Conservation (phyloP, 2,329 filamentous ascomycete genomes). For the Aspergillus fumigatiaffinis region DNA sequence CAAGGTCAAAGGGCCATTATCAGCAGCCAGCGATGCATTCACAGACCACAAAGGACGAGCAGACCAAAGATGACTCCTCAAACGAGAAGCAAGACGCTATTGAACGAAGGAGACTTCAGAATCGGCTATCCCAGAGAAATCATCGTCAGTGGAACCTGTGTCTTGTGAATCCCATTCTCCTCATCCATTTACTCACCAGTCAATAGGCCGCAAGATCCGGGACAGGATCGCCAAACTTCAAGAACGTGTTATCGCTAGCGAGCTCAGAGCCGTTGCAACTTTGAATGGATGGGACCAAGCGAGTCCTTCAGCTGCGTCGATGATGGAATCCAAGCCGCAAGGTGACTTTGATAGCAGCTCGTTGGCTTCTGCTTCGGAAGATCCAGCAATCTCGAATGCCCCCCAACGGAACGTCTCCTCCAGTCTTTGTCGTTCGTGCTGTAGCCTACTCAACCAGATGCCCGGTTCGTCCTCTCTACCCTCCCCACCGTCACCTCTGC, state of each 20-base stretch:
- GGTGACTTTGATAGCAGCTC: conserved; percentile 5
- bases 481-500: not conserved
- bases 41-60: conserved; percentile 8
- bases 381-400: not conserved
- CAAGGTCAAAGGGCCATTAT: not conserved
- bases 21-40: not conserved
- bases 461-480: not conserved
- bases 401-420: not conserved
- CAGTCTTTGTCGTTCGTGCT: conserved; percentile 1
- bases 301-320: conserved; percentile 10
- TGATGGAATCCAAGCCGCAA: conserved; percentile 1
- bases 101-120: conserved; percentile 29
- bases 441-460: not conserved
- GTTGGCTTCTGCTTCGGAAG: not conserved
- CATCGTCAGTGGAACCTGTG: conserved; percentile 21
- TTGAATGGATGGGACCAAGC: conserved; percentile 27
- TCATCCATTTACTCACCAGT: not conserved
- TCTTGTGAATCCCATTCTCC: not conserved
- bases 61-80: conserved; percentile 6
- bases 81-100: conserved; percentile 26
- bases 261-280: conserved; percentile 26
- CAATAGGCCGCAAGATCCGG: conserved; percentile 30
- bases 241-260: conserved; percentile 32
- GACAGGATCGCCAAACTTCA: conserved; percentile 34
- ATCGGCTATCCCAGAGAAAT: conserved; percentile 31